Evolutionary conservation across 2,329 filamentous ascomycete genomes (phyloP), one percentile per base, ranked within the genome.

Genomic region (Pseudopithomyces maydicus): DNA sequence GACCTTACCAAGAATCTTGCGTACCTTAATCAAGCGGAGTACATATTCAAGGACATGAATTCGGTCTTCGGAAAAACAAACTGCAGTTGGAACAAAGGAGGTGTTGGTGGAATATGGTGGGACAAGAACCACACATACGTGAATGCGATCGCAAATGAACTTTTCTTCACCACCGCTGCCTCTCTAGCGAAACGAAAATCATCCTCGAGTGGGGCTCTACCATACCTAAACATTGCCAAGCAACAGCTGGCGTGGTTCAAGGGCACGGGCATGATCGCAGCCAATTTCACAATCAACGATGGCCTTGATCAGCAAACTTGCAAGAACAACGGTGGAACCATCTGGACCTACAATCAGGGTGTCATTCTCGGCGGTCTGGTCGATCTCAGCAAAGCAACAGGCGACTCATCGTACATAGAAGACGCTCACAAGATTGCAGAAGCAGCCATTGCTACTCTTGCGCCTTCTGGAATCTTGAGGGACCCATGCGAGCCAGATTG

Each of bases 301-400:
- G 83, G 83, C 0, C 68, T 86, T 2, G 72, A 75, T 12, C 63
- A 70, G 35, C 46, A 35, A 15, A 45, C 46, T n/a, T 42, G 33
- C 26, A 19, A 22, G 14, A 42, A 42, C 14, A 53, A 45, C 17
- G 36, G 33, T 29, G 53, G 75, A 11, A 67, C 64, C 3, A 69
- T 75, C 8, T 85, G 79, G 76, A 78, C 80, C 0, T 86, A 86
- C 68, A 86, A 86, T 62, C 85, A 88, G 69, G 86, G 86, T 7
- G 83, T 88, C 1, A 78, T 88, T 20, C 79, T 88, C 6, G 78
- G 83, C 10, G 85, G 80, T 0, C 78, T 88, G 0, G 80, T 82
- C 1, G 84, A 88, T 60, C 75, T 87, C 17, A 75, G 75, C 59
- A 69, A 63, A 36, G 81, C 80, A 0, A 73, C 77, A 0, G 67